Evolutionary conservation across 2,329 filamentous ascomycete genomes (phyloP), one percentile per base, ranked within the genome.

Genomic region (Atkinsonella texensis): DNA sequence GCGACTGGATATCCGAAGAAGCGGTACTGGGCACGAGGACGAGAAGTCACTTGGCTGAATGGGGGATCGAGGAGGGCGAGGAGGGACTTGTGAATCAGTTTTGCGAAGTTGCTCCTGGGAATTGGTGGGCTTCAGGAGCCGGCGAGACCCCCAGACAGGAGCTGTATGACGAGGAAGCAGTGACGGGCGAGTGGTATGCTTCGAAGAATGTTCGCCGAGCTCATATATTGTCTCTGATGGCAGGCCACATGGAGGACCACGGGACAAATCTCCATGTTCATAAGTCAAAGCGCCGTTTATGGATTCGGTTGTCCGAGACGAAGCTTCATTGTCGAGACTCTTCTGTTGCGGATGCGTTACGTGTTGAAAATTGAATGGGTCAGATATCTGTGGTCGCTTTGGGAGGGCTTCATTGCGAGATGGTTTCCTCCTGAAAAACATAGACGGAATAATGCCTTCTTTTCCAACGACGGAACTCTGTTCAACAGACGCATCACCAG

Each of bases 311-410:
- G 13, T 45, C 23, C 35, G 3, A 18, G 32, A 15, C 9, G 1
- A 23, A 1, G 18, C 66, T 7, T 73, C 54, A 51, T 67, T 68
- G 4, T 71, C 64, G 3, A 74, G 53, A 48, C 74, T 68, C 32
- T 80, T 74, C 46, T 73, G 74, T 12, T 72, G 68, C 12, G 75
- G 79, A 60, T 83, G 80, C 4, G 76, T 74, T 35, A 84, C 71
- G 63, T 84, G 81, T 60, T 83, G 80, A 54, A 84, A 84, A 67
- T 84, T 83, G 65, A 81, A 84, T 2, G 81, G 81, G 1, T 70
- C 75, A 1, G 81, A 84, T 50, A 84, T 84, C 50, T 75, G 73
- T 48, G 74, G 60, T 55, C 70, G 74, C 58, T 65, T 74, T 50
- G 63, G 57, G 49, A 57, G 48, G 46, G 59, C 54, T 28, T 69